phyloP scores from a whole-genome alignment of 768 basidiomycete genomes.

The Boletus barrowsii region DNA sequence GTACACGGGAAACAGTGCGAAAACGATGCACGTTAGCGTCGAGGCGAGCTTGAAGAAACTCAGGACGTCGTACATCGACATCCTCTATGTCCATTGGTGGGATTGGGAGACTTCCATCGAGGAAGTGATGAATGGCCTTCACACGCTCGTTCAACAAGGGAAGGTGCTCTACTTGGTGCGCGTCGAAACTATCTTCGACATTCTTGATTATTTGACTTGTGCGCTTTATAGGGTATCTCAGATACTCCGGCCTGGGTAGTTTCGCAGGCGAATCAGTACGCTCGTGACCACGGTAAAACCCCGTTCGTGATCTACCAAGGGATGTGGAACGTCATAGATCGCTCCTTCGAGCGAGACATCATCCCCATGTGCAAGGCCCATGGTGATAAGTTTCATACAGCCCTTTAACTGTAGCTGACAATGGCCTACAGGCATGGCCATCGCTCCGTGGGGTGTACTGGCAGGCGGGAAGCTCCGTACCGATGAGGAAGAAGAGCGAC shows the following conservation, averaged over 20 bases:
- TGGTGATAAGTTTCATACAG: constrained; percentile 23
- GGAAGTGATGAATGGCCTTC: constrained; percentile 46
- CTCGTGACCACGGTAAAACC: constrained; percentile 43
- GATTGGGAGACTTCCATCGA: constrained; percentile 44
- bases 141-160: constrained; percentile 40
- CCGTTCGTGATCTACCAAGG: constrained; percentile 58
- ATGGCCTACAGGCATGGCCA: constrained; percentile 14
- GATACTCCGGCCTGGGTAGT: constrained; percentile 52
- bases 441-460: constrained; percentile 39
- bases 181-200: neutral
- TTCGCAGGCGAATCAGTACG: constrained; percentile 47
- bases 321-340: constrained; percentile 40
- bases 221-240: constrained; percentile 33
- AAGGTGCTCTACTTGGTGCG: constrained; percentile 43
- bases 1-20: constrained; percentile 38
- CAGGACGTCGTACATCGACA: constrained; percentile 56
- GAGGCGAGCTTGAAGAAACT: constrained; percentile 46
- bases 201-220: neutral
- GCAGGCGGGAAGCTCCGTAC: constrained; percentile 30
- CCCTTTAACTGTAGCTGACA: neutral
- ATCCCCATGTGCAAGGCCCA: constrained; percentile 36
- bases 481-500: constrained; percentile 30
- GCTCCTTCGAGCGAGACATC: constrained; percentile 54
- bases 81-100: constrained; percentile 56
- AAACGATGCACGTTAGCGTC: constrained; percentile 33